A percentile compares a stretch with the other conserved stretches of the same genome.
phyloP scores from a whole-genome alignment of 2,329 filamentous ascomycete species.

The Fusarium newnesense region DNA sequence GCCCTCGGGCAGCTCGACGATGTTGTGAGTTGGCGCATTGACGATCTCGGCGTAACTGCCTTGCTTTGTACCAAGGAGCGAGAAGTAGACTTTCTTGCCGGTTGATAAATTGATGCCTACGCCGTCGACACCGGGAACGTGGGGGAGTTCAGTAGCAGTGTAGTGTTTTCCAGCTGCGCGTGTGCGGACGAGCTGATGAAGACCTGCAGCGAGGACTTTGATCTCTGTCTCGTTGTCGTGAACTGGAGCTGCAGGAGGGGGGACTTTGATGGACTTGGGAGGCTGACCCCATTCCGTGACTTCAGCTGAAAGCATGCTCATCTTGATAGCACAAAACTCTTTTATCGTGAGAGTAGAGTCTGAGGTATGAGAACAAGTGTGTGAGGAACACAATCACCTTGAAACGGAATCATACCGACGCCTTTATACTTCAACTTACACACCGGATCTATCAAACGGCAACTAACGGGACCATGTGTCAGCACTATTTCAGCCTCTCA shows the following conservation, averaged over 20 bases:
- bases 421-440: slow-evolving; percentile 25
- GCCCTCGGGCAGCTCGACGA: slow-evolving; percentile 55
- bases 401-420: not conserved
- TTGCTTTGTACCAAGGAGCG: slow-evolving; percentile 46
- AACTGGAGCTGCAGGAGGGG: slow-evolving; percentile 50
- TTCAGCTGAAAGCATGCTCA: slow-evolving; percentile 52
- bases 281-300: slow-evolving; percentile 52
- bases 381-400: not conserved
- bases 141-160: slow-evolving; percentile 59
- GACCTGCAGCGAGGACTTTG: slow-evolving; percentile 61
- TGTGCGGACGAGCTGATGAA: slow-evolving; percentile 64
- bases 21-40: slow-evolving; percentile 55
- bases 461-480: slow-evolving; percentile 1
- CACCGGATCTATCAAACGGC: not conserved
- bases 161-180: slow-evolving; percentile 67
- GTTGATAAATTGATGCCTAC: slow-evolving; percentile 58
- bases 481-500: slow-evolving; percentile 7
- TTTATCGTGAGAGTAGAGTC: not conserved
- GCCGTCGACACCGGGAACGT: slow-evolving; percentile 64
- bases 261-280: slow-evolving; percentile 44
- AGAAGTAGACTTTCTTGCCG: slow-evolving; percentile 62
- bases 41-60: slow-evolving; percentile 60
- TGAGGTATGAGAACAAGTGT: not conserved
- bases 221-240: slow-evolving; percentile 56
- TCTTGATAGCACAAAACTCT: not conserved